Evolutionary conservation across 768 basidiomycete species (phyloP).

Genomic region (Auricularia cornea): DNA sequence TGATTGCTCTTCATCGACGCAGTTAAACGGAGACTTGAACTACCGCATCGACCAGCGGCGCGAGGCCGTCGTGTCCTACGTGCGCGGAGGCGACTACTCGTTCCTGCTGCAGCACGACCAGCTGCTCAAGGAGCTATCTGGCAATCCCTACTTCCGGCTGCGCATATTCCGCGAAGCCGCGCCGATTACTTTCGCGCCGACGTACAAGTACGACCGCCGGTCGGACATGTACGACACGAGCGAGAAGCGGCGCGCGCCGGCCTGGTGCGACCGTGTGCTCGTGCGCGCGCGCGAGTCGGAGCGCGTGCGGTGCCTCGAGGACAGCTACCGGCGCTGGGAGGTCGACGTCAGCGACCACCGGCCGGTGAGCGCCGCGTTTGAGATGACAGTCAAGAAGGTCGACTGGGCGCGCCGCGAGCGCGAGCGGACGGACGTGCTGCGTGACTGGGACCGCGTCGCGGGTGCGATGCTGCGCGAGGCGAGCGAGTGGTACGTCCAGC

Average conservation of each 20-base stretch:
- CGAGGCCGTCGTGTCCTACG: slow-evolving; percentile 65
- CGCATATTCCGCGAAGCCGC: slow-evolving; percentile 71
- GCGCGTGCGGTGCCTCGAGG: slow-evolving; percentile 46
- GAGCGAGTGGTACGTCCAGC: not conserved
- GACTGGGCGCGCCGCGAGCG: slow-evolving; percentile 42
- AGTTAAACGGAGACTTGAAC: slow-evolving; percentile 93
- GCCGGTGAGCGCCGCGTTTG: slow-evolving; percentile 76
- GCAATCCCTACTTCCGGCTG: slow-evolving; percentile 80
- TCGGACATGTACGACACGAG: slow-evolving; percentile 78
- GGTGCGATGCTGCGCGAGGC: not conserved
- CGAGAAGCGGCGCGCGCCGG: slow-evolving; percentile 81
- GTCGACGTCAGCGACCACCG: slow-evolving; percentile 85
- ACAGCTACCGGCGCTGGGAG: slow-evolving; percentile 79
- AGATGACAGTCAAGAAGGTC: slow-evolving; percentile 65
- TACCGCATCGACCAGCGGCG: slow-evolving; percentile 93
- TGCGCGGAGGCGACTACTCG: slow-evolving; percentile 57
- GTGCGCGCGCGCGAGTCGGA: slow-evolving; percentile 49
- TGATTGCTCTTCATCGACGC: not conserved
- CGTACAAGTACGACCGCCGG: slow-evolving; percentile 88
- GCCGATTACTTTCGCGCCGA: slow-evolving; percentile 74
- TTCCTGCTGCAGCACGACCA: slow-evolving; percentile 74
- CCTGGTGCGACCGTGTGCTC: slow-evolving; percentile 94
- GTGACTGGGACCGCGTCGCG: not conserved
- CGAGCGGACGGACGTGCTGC: not conserved
- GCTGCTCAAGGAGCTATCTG: slow-evolving; percentile 78